phyloP scores from a whole-genome alignment of 176 grass and related monocot genomes.

The Olyra latifolia region DNA sequence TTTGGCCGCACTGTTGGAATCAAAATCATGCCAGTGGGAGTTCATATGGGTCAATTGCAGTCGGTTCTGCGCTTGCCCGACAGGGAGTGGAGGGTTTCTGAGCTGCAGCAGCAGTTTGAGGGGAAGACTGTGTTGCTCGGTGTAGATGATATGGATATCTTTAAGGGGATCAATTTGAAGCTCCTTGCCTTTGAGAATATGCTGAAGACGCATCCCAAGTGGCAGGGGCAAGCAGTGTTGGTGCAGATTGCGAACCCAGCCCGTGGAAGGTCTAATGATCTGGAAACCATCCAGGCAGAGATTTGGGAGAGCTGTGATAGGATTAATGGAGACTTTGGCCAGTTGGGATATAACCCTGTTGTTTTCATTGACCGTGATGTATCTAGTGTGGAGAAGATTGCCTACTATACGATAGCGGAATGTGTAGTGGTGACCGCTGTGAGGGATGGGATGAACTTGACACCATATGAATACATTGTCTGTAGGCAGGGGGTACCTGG shows the following conservation, averaged over 20 bases:
- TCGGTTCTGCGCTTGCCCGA: conserved; percentile 64
- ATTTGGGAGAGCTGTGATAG: conserved; percentile 67
- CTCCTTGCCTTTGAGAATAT: conserved; percentile 93
- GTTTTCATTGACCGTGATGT: conserved; percentile 70
- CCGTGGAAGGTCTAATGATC: conserved; percentile 72
- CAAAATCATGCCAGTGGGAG: conserved; percentile 96
- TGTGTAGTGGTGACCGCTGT: conserved; percentile 96
- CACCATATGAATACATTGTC: conserved; percentile 97
- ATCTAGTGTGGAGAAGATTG: conserved; percentile 84
- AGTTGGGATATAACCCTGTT: conserved; percentile 68
- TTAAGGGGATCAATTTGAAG: conserved; percentile 96
- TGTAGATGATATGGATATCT: conserved; percentile 98
- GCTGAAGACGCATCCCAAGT: conserved; percentile 80
- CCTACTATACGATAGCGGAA: conserved; percentile 87
- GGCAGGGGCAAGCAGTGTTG: conserved; percentile 74
- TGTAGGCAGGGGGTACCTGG: conserved; percentile 64
- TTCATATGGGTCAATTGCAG: conserved; percentile 91
- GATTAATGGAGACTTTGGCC: conserved; percentile 78
- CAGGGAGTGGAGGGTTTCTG: conserved; percentile 62
- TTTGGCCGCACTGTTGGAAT: conserved; percentile 95
- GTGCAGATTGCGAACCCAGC: conserved; percentile 91
- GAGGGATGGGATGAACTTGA: conserved; percentile 97
- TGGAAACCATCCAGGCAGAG: conserved; percentile 72
- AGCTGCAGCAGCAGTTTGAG: conserved; percentile 73
- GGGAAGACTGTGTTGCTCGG: conserved; percentile 86